These are phyloP conservation scores for Exophiala spinifera DNA, from an alignment of 2,329 filamentous ascomycete genomes.

Conservation along the genomic window DNA sequence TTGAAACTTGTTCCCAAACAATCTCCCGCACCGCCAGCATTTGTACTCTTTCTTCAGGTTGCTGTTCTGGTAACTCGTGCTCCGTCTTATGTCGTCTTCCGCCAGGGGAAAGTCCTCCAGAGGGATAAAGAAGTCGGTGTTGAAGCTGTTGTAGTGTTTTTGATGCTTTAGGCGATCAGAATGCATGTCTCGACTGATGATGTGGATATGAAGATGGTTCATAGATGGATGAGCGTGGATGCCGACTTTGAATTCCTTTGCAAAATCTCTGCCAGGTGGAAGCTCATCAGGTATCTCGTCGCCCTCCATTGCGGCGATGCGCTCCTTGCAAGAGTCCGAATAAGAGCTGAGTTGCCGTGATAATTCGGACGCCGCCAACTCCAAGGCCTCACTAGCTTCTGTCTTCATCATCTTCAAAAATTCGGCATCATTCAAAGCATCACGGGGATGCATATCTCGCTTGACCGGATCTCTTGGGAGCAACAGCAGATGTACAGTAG, in stretches of 20 bases:
- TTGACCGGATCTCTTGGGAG: constrained; percentile 67
- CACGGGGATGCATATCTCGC: constrained; percentile 68
- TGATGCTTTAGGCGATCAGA: constrained; percentile 69
- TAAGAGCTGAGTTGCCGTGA: constrained; percentile 23
- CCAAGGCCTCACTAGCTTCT: constrained; percentile 61
- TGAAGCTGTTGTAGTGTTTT: constrained; percentile 92
- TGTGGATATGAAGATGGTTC: constrained; percentile 87
- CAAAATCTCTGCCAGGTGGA: constrained; percentile 75
- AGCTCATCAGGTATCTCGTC: constrained; percentile 43
- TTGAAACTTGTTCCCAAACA: constrained; percentile 72
- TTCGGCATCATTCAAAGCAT: constrained; percentile 66
- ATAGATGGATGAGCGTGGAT: constrained; percentile 88
- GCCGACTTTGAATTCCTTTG: constrained; percentile 68
- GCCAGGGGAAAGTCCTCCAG: constrained; percentile 76
- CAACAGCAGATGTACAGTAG: constrained; percentile 80
- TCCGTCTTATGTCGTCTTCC: constrained; percentile 60
- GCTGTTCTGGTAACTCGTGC: constrained; percentile 47
- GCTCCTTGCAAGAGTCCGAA: constrained; percentile 61
- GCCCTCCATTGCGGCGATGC: constrained; percentile 64
- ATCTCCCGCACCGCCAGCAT: constrained; percentile 80
- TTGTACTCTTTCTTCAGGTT: constrained; percentile 66
- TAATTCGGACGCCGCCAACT: constrained; percentile 53
- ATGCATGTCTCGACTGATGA: constrained; percentile 75
- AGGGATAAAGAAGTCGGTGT: constrained; percentile 76
- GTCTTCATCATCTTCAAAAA: constrained; percentile 65